Evolutionary conservation across 371 early-diverging fungal species (phyloP).

Genomic region (Lichtheimia corymbifera): DNA sequence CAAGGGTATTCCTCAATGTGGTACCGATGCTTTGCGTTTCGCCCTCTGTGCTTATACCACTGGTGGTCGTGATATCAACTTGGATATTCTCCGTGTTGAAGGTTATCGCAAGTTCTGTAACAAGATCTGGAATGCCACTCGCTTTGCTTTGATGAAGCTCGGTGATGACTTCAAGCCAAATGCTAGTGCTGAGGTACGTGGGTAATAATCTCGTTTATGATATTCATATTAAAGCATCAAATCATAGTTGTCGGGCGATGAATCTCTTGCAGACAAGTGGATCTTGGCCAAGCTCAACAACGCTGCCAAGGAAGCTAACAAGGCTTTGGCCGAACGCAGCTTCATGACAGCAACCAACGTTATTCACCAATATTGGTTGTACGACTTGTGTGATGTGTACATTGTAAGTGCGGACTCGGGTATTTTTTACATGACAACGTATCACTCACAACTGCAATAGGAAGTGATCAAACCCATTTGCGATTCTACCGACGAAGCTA

Average conservation of each 20-base stretch:
- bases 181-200: conserved; percentile 43
- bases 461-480: conserved; percentile 90
- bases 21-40: conserved; percentile 99
- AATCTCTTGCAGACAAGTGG: conserved; percentile 92
- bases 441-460: not conserved
- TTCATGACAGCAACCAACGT: conserved; percentile 95
- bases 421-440: not conserved
- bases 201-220: not conserved
- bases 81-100: conserved; percentile 96
- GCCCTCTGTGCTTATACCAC: conserved; percentile 93
- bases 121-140: conserved; percentile 99
- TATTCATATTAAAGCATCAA: not conserved
- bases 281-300: conserved; percentile 89
- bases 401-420: conserved; percentile 42
- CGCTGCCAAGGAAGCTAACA: conserved; percentile 78
- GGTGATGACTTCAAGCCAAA: conserved; percentile 80
- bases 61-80: conserved; percentile 93
- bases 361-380: conserved; percentile 94
- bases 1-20: conserved; percentile 98
- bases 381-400: conserved; percentile 98
- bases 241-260: conserved; percentile 69
- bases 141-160: conserved; percentile 91
- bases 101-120: conserved; percentile 99
- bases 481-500: conserved; percentile 51
- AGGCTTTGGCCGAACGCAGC: conserved; percentile 82